These are phyloP conservation scores for Suillus cothurnatus DNA, from an alignment of 768 basidiomycete genomes.

Conservation along the genomic window DNA sequence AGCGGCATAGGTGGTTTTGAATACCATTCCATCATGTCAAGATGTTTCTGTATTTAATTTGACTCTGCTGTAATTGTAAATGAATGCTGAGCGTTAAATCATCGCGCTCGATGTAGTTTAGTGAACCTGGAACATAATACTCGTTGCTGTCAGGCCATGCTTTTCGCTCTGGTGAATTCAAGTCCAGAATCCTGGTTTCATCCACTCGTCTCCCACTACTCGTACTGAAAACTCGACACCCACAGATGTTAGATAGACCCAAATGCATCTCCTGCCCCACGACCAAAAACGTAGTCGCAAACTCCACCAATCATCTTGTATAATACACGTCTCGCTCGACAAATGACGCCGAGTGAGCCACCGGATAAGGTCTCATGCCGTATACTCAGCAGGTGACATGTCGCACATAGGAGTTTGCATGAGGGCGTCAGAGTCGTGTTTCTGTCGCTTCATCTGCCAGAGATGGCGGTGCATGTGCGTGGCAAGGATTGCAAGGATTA, in stretches of 20 bases:
- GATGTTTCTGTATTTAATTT: too few relatives aligned
- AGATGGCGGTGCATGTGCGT: not conserved
- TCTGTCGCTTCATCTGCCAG: not conserved
- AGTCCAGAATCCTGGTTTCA: too few relatives aligned
- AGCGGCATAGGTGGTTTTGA: too few relatives aligned
- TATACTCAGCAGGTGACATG: not conserved
- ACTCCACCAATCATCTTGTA: not conserved
- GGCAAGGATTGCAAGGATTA: not conserved
- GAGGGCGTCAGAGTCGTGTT: not conserved
- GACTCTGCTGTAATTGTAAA: too few relatives aligned
- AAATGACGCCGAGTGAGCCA: not conserved
- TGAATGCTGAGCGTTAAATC: too few relatives aligned
- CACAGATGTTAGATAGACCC: not conserved
- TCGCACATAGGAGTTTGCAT: not conserved
- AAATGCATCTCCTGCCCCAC: not conserved
- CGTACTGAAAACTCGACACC: not conserved
- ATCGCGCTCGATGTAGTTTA: too few relatives aligned
- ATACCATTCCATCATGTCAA: too few relatives aligned
- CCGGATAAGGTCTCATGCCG: not conserved
- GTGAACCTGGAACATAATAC: too few relatives aligned
- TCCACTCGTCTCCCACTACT: not conserved
- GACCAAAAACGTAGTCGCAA: not conserved
- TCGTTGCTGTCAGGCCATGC: too few relatives aligned
- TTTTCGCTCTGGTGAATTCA: too few relatives aligned
- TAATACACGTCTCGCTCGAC: not conserved